Evolutionary conservation across 495 filamentous ascomycete species (phyloP).

Genomic region (Thermochaetoides thermophila): DNA sequence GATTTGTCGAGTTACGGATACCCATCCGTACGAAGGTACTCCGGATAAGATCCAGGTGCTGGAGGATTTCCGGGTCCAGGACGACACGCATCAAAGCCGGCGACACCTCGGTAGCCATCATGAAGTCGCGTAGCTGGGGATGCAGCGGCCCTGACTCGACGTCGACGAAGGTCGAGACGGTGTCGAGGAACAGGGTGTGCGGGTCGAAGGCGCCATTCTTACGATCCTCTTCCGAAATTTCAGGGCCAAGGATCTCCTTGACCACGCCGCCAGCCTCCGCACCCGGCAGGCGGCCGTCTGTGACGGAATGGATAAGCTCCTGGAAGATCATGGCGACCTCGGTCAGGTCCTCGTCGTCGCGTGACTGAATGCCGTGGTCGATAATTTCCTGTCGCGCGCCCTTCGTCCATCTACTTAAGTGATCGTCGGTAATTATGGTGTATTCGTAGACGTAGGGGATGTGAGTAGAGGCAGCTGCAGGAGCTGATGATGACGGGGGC

Average conservation of each 20-base stretch:
- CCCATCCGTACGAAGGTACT: constrained; percentile 68
- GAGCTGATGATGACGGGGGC: too few relatives aligned
- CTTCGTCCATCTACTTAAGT: constrained; percentile 30
- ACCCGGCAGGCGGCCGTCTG: constrained; percentile 52
- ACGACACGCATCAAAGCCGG: constrained; percentile 59
- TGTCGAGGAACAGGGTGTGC: constrained; percentile 65
- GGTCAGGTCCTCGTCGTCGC: constrained; percentile 47
- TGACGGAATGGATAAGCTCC: constrained; percentile 60
- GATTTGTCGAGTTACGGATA: constrained; percentile 76
- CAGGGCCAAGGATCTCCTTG: constrained; percentile 54
- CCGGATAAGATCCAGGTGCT: constrained; percentile 64
- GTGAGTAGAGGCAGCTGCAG: too few relatives aligned
- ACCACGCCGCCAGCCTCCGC: constrained; percentile 56
- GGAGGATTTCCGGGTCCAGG: constrained; percentile 63
- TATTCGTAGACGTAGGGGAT: constrained; percentile 31
- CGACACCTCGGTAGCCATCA: constrained; percentile 57
- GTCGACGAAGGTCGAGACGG: constrained; percentile 58
- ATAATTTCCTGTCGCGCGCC: constrained; percentile 37
- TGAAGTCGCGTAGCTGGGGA: constrained; percentile 36
- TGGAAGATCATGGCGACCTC: constrained; percentile 62
- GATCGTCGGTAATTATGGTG: constrained; percentile 32
- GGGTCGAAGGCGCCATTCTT: constrained; percentile 38
- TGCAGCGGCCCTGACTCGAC: constrained; percentile 37
- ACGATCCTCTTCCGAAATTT: constrained; percentile 29
- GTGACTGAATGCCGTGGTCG: constrained; percentile 38